phyloP scores from a whole-genome alignment of 1,139 yeast species.

The Hemisphaericaspora xylofermentans region DNA sequence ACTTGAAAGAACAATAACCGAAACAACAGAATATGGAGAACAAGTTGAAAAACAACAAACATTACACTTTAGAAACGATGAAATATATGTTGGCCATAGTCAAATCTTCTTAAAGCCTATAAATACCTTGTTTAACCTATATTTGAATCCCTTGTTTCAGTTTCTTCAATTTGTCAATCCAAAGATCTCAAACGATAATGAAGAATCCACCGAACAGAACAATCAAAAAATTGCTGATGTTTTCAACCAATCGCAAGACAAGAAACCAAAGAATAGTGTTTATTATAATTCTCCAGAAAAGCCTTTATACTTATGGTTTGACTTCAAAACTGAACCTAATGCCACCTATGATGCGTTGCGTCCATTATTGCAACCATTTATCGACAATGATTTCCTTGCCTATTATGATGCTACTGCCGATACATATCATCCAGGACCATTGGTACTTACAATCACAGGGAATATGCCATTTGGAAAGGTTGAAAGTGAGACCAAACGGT shows the following conservation, averaged over 20 bases:
- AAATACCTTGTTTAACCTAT: conserved; percentile 50
- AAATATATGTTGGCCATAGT: conserved; percentile 70
- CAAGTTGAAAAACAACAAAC: conserved; percentile 19
- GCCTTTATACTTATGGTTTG: conserved; percentile 43
- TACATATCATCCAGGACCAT: conserved; percentile 31
- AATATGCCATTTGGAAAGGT: conserved; percentile 36
- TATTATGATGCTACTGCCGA: conserved; percentile 29
- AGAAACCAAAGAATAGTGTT: conserved; percentile 27
- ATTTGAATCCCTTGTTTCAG: conserved; percentile 51
- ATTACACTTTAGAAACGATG: conserved; percentile 27
- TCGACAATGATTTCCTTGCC: conserved; percentile 34
- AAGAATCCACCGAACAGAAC: conserved; percentile 8
- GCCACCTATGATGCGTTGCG: conserved; percentile 31
- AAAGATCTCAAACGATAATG: conserved; percentile 13
- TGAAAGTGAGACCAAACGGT: conserved; percentile 24
- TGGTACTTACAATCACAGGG: conserved; percentile 42
- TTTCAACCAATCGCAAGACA: conserved; percentile 9
- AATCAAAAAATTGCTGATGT: conserved; percentile 28
- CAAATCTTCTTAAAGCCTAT: conserved; percentile 42
- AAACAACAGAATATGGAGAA: conserved; percentile 15
- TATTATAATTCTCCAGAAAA: conserved; percentile 42
- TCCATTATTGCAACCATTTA: conserved; percentile 31
- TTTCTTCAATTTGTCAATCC: conserved; percentile 51
- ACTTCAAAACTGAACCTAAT: conserved; percentile 39
- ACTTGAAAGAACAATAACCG: conserved; percentile 24